These are phyloP conservation scores for Strombidium stylifer DNA, from an alignment of 73 alveolate species.

Conservation along the genomic window DNA sequence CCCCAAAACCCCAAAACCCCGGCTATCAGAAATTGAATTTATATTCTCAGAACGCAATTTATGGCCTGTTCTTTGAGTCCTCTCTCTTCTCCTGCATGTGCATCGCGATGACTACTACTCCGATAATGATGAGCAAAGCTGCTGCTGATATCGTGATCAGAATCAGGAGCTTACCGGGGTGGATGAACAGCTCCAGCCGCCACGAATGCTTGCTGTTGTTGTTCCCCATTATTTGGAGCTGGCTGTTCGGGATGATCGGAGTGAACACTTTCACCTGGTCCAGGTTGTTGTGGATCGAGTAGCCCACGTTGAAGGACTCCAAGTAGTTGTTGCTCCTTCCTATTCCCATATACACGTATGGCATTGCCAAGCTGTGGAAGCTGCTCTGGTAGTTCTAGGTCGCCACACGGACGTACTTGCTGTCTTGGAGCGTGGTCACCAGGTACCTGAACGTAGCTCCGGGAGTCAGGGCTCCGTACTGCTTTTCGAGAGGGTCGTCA, in stretches of 20 bases:
- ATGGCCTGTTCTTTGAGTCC: slow-evolving; percentile 55
- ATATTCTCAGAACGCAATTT: no score
- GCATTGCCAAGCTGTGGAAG: no score
- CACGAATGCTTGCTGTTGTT: slow-evolving; percentile 48
- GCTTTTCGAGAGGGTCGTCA: no score
- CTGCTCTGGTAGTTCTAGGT: slow-evolving; percentile 64
- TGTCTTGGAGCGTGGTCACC: slow-evolving; percentile 70
- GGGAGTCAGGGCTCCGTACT: slow-evolving; percentile 35
- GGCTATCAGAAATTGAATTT: no score
- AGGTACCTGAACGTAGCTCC: slow-evolving; percentile 68
- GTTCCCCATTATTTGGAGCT: slow-evolving; percentile 67
- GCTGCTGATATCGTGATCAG: slow-evolving; percentile 59
- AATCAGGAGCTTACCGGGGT: slow-evolving; percentile 71
- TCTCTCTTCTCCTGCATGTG: slow-evolving; percentile 80
- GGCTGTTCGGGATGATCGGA: slow-evolving; percentile 89
- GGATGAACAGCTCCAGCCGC: slow-evolving; percentile 76
- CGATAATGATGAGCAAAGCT: slow-evolving; percentile 59
- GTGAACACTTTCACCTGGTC: slow-evolving; percentile 60
- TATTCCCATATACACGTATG: slow-evolving; percentile 77
- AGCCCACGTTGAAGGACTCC: slow-evolving; percentile 74
- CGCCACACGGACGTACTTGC: slow-evolving; percentile 63
- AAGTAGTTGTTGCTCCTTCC: slow-evolving; percentile 87
- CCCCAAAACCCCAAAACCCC: no score
- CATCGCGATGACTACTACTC: slow-evolving; percentile 63
- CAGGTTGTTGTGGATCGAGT: slow-evolving; percentile 31